Base-by-base conservation (phyloP, 108 stramenopile genomes). In the Aureococcus anophagefferens region DNA sequence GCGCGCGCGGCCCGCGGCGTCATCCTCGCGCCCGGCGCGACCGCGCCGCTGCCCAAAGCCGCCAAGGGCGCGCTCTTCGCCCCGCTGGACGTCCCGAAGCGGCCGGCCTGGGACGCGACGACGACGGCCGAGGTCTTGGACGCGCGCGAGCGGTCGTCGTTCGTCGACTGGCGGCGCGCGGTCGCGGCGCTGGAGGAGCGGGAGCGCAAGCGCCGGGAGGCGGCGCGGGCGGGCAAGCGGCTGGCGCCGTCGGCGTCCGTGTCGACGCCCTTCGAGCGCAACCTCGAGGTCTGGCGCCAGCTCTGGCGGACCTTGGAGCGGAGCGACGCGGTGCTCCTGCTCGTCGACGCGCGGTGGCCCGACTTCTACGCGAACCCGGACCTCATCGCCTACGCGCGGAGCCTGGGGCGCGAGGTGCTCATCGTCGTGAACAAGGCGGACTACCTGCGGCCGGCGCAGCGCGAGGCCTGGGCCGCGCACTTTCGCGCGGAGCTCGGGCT, bases 251-350 rank as follows among this genome's bases (percentile, higher is more conserved):
- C 76, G 62, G 85, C 83, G 17, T 79, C 86, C 65, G 90, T 89
- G 5, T 0, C 62, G 63, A 99, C 97, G 32, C 98, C 98, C 3
- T 99, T 97, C 80, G 98, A 99, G 84, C 97, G 97, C 87, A 99
- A 99, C 81, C 59, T 99, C 15, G 91, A 99, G 65, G 95, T 98
- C 34, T 99, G 98, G 98, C 77, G 95, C 28, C 98, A 99, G 82
- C 83, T 99, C 15, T 99, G 98, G 98, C 83, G 98, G 28, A 97
- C 98, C 16, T 70, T 96, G 72, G 98, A 99, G 75, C 83, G 95
- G 71, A 91, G 89, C 46, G 85, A 93, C 51, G 85, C 93, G 64
- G 78, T 98, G 63, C 75, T 95, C 30, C 96, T 96, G 73, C 87
- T 99, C 66, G 96, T 99, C 16, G 98, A 99, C 77, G 96, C 93